Evolutionary conservation across 257 asterid species (phyloP), one percentile per base, ranked within the genome.

Genomic region (Mentha longifolia): DNA sequence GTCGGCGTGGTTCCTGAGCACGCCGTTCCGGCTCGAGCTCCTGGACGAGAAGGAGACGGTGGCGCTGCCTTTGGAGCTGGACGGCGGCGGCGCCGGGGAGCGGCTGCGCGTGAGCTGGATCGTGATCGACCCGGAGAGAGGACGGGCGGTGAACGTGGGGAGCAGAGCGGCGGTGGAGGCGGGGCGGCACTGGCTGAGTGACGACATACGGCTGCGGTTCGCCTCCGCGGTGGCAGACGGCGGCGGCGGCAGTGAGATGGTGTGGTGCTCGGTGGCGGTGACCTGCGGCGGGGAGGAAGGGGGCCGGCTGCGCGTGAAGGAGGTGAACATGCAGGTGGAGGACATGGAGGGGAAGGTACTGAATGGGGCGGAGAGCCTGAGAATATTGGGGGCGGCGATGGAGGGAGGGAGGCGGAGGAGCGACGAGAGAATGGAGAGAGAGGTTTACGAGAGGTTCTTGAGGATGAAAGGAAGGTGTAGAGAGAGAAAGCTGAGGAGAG

Each of bases 41-140:
- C 15, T 86, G 25, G 89, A 76, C 52, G 73, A 42, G n/a, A 74
- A 83, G 17, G 94, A 86, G 31, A 71, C 37, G 10, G 74, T 85
- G 33, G 62, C 83, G 41, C 74, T 80, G 46, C 88, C 88, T 62
- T 64, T 54, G 55, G 73, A 61, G 13, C 68, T 70, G 49, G 74
- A 41, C 67, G 74, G 62, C 14, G 84, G 47, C 14, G 80, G 68
- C 46, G 73, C 88, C 39, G 78, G 64, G 70, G 80, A 84, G 54
- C 69, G 76, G 9, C 52, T 91, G 82, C 49, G 76, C 3, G 61
- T 89, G 82, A 89, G 95, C 77, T 91, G 97, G 97, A 87, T 91
- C 20, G 12, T 91, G 67, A 84, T 89, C 9, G 92, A 87, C 71
- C 86, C 89, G 0, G 42, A 11, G 4, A 78, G 37, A 25, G 75